Conservation (phyloP, 2,329 filamentous ascomycete species). For the Penicillium concentricum region DNA sequence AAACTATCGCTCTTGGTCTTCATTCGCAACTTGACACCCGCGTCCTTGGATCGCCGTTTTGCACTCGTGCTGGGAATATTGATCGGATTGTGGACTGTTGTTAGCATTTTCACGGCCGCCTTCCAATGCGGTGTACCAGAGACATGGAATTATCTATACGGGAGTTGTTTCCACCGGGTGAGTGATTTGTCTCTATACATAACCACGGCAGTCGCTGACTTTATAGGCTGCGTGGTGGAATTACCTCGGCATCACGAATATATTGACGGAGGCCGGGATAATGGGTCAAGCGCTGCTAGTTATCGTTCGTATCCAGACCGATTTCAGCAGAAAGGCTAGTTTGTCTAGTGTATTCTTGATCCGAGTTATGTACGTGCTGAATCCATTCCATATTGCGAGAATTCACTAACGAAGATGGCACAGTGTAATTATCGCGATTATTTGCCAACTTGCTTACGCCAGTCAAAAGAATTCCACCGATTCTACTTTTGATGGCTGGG, state of each 20-base stretch:
- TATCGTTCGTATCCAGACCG: conserved; percentile 24
- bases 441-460: conserved; percentile 23
- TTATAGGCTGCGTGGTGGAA: conserved; percentile 22
- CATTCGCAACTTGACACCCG: conserved; percentile 24
- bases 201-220: not conserved
- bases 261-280: conserved; percentile 26
- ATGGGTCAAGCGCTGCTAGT: conserved; percentile 24
- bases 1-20: conserved; percentile 28
- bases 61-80: conserved; percentile 13
- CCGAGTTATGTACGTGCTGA: conserved; percentile 23
- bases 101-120: conserved; percentile 13
- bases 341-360: conserved; percentile 22
- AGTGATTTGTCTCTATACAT: not conserved
- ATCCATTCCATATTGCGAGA: not conserved
- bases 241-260: conserved; percentile 27
- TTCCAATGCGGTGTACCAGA: conserved; percentile 21
- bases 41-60: conserved; percentile 17
- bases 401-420: not conserved
- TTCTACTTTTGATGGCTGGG: conserved; percentile 23
- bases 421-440: conserved; percentile 27
- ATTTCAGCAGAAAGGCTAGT: conserved; percentile 16
- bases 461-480: conserved; percentile 12
- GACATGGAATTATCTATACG: conserved; percentile 23
- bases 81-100: conserved; percentile 18
- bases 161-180: conserved; percentile 24